phyloP scores from a whole-genome alignment of 192 early-diverging fungal species.

The Jimgerdemannia flammicorona region DNA sequence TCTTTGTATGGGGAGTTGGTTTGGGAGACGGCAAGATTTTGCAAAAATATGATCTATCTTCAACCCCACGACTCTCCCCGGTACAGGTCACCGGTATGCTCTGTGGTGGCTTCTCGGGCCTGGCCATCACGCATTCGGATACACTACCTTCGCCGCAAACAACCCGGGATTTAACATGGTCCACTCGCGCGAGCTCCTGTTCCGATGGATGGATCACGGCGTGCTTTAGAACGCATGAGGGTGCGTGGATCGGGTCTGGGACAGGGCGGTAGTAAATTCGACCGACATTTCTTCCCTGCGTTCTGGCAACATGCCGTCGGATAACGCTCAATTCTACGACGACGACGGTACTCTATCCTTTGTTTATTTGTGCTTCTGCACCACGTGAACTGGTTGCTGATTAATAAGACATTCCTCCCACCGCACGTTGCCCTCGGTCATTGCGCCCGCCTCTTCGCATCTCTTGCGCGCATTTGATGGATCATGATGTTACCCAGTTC shows the following conservation, averaged over 20 bases:
- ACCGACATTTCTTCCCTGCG: neutral
- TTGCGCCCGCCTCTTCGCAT: conserved; percentile 20
- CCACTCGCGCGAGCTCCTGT: conserved; percentile 24
- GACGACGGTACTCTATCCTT: conserved; percentile 25
- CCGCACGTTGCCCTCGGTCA: conserved; percentile 10
- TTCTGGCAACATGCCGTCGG: conserved; percentile 17
- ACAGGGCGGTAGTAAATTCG: neutral
- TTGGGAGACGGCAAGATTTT: neutral
- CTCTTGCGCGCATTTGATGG: conserved; percentile 19
- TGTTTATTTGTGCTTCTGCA: neutral
- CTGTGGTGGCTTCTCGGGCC: conserved; percentile 30
- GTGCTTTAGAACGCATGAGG: conserved; percentile 28
- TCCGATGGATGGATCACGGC: conserved; percentile 37
- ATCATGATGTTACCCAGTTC: conserved; percentile 21
- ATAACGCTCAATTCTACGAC: conserved; percentile 40
- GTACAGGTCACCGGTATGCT: conserved; percentile 34
- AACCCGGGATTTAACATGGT: conserved; percentile 24
- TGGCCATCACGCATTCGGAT: conserved; percentile 31
- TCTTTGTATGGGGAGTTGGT: neutral
- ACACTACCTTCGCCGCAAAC: conserved; percentile 13
- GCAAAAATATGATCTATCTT: neutral
- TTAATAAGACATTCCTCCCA: neutral
- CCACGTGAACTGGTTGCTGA: too few species aligned
- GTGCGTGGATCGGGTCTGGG: neutral
- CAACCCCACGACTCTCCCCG: neutral